Conservation (phyloP, 2,329 filamentous ascomycete species). For the Penicillium sp. region DNA sequence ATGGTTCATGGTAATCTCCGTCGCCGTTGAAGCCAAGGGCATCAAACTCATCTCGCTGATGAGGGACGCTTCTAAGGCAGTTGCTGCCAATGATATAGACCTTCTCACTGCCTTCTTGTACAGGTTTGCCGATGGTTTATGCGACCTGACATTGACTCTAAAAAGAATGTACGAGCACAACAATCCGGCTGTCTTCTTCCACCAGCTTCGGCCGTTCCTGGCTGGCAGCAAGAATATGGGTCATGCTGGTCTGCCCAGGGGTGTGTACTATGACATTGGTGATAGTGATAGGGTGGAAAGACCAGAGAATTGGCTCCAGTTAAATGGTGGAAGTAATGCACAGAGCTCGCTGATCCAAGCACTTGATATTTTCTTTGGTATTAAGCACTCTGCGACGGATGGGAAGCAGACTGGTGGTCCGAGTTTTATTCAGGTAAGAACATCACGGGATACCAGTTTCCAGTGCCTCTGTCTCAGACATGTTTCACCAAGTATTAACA, state of each 20-base stretch:
- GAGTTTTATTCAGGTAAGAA: slow-evolving; percentile 27
- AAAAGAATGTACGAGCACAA: slow-evolving; percentile 47
- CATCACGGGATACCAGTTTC: background rate
- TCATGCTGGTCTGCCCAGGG: slow-evolving; percentile 42
- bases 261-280: slow-evolving; percentile 47
- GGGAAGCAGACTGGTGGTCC: slow-evolving; percentile 22
- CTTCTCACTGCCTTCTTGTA: slow-evolving; percentile 35
- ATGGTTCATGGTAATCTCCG: slow-evolving; percentile 47
- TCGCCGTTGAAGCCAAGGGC: slow-evolving; percentile 46
- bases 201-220: slow-evolving; percentile 45
- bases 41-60: slow-evolving; percentile 40
- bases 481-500: background rate
- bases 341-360: slow-evolving; percentile 49
- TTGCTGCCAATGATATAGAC: slow-evolving; percentile 29
- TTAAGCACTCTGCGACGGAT: slow-evolving; percentile 40
- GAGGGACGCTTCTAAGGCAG: slow-evolving; percentile 42
- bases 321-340: slow-evolving; percentile 48
- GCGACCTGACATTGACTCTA: slow-evolving; percentile 37
- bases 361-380: slow-evolving; percentile 46
- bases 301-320: slow-evolving; percentile 43
- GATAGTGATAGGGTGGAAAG: slow-evolving; percentile 32
- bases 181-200: slow-evolving; percentile 44
- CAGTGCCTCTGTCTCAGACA: background rate
- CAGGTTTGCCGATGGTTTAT: slow-evolving; percentile 36
- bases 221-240: slow-evolving; percentile 50